Evolutionary conservation across 2,329 filamentous ascomycete genomes (phyloP).

Genomic region (Dothistroma septosporum): DNA sequence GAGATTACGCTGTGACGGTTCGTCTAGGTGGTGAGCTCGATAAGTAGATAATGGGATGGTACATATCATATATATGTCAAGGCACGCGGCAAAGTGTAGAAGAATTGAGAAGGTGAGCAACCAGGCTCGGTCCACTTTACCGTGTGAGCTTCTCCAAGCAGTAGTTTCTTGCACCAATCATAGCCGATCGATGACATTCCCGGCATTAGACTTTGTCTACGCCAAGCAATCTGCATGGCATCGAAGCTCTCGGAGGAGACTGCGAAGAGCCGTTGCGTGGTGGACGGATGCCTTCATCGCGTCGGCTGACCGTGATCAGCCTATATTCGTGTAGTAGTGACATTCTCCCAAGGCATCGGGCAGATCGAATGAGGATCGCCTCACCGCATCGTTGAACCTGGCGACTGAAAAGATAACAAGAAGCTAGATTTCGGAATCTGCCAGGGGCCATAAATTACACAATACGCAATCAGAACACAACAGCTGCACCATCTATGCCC

Average conservation of each 20-base stretch:
- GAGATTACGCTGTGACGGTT: background rate
- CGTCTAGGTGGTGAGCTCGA: background rate
- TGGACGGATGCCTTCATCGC: background rate
- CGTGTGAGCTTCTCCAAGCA: background rate
- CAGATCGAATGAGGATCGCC: background rate
- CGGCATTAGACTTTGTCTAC: background rate
- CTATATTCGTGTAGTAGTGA: background rate
- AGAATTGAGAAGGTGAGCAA: background rate
- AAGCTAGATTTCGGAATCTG: background rate
- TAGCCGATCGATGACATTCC: background rate
- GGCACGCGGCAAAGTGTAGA: background rate
- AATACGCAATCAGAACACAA: background rate
- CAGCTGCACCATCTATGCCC: background rate
- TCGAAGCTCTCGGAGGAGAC: background rate
- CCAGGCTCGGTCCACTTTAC: background rate
- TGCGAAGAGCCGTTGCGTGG: background rate
- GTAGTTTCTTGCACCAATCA: background rate
- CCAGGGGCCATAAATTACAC: background rate
- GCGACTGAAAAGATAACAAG: background rate
- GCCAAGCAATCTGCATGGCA: background rate
- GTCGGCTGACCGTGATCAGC: background rate
- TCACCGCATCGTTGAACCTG: background rate
- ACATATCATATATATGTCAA: background rate
- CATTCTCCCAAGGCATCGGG: background rate
- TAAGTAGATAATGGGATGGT: background rate